Base-by-base conservation (phyloP, 129 eudicot species). In the Flaveria ramosissima region DNA sequence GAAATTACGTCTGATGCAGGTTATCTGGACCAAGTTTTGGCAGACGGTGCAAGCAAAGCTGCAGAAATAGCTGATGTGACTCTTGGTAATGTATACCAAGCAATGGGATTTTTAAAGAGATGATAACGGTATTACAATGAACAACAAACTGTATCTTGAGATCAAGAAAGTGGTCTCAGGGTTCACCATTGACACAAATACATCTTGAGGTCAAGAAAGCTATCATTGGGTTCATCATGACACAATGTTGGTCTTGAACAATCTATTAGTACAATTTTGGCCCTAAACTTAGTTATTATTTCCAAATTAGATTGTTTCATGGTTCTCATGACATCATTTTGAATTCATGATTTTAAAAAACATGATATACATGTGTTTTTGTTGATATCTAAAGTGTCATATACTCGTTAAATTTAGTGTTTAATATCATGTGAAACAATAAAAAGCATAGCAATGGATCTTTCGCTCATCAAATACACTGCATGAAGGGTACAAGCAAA, bases 1-100 rank as follows among this genome's bases (percentile, higher is more conserved):
- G 97, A 94, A 84, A 94, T 91, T 52, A 91, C 81, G 46, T 81
- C 96, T 14, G 97, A 94, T 78, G 13, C 87, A 63, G 78, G 76
- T 55, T 89, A 89, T 83, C 65, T 94, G 83, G 96, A 94, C 76
- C 63, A 74, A 56, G 80, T 89, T 66, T 81, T 94, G 86, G 90
- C 99, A 41, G 96, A 91, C 45, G 99, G 96, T 75, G 99, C 97
- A 63, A 84, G 52, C 45, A 94, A 83, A 86, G 99, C 97, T 77
- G 67, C 96, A 63, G 85, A 70, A 17, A 86, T 89, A 73, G 98
- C 98, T 17, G 97, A 91, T 80, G 80, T 57, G 74, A 88, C 92
- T 72, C 86, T 89, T 52, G 70, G 77, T 76, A 88, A 88, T 75
- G 87, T 88, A 39, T 93, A 89, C 71, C 96, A 92, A 74, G 96